These are phyloP conservation scores for Boletus insuetus DNA, from an alignment of 768 basidiomycete species.

Conservation along the genomic window DNA sequence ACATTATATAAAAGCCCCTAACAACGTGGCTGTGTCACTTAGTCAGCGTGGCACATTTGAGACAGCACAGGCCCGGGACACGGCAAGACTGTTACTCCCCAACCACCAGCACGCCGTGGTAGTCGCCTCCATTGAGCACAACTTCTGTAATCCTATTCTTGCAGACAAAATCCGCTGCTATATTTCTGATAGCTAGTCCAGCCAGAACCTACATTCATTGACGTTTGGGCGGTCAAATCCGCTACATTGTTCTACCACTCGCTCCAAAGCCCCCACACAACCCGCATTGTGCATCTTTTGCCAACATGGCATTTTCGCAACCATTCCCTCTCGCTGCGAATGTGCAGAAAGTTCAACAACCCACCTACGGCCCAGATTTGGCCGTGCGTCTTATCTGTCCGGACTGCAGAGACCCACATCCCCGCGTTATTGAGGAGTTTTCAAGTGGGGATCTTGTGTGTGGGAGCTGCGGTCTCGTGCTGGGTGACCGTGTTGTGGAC, in stretches of 20 bases:
- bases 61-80: constrained; percentile 5
- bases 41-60: constrained; percentile 24
- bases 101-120: constrained; percentile 25
- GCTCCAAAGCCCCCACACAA: constrained; percentile 21
- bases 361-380: constrained; percentile 75
- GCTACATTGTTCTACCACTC: constrained; percentile 12
- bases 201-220: constrained; percentile 27
- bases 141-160: neutral
- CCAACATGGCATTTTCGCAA: constrained; percentile 64
- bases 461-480: constrained; percentile 87
- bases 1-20: no score
- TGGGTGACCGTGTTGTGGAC: constrained; percentile 96
- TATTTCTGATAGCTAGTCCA: constrained; percentile 18
- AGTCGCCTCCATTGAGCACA: constrained; percentile 2
- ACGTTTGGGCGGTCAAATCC: constrained; percentile 12
- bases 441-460: constrained; percentile 97
- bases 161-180: constrained; percentile 4
- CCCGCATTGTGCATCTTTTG: neutral
- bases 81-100: constrained; percentile 11
- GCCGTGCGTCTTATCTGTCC: constrained; percentile 91
- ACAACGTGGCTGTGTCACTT: neutral
- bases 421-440: constrained; percentile 96
- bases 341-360: constrained; percentile 50
- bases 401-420: constrained; percentile 90
- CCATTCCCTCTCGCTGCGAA: constrained; percentile 75